phyloP scores from a whole-genome alignment of 371 early-diverging fungal species.

The Mortierella sp. region DNA sequence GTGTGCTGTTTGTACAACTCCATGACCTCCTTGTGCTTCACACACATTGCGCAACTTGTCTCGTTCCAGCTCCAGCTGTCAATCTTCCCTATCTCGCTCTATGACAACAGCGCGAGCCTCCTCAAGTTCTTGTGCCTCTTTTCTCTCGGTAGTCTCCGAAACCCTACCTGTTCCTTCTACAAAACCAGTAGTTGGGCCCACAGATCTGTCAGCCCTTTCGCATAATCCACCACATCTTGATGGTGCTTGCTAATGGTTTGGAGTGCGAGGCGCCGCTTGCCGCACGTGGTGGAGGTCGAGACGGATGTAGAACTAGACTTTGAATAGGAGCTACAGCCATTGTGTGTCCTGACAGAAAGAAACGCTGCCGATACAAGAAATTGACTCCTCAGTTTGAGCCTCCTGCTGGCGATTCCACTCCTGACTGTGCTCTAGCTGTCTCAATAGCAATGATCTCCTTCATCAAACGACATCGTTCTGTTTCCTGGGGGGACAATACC shows the following conservation, averaged over 20 bases:
- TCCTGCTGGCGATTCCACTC: background rate
- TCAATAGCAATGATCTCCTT: background rate
- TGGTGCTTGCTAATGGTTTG: background rate
- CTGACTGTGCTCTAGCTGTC: background rate
- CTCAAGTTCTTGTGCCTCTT: background rate
- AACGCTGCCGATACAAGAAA: constrained; percentile 2
- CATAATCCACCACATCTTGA: background rate
- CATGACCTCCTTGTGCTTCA: background rate
- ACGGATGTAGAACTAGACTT: background rate
- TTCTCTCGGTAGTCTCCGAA: background rate
- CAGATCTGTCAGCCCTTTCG: background rate
- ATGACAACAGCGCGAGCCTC: background rate
- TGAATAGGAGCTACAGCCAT: background rate
- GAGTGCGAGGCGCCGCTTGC: background rate
- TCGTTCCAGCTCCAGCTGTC: background rate
- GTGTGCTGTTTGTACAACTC: background rate
- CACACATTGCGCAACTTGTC: background rate
- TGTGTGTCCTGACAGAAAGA: background rate
- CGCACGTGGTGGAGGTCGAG: background rate
- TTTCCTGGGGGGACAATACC: background rate
- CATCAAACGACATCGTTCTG: background rate
- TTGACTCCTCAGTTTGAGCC: background rate
- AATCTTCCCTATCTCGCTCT: constrained; percentile 1
- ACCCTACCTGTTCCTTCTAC: background rate
- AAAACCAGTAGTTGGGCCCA: background rate